These are phyloP conservation scores for Brettanomyces sp. DNA, from an alignment of 805 yeast genomes.

Conservation along the genomic window DNA sequence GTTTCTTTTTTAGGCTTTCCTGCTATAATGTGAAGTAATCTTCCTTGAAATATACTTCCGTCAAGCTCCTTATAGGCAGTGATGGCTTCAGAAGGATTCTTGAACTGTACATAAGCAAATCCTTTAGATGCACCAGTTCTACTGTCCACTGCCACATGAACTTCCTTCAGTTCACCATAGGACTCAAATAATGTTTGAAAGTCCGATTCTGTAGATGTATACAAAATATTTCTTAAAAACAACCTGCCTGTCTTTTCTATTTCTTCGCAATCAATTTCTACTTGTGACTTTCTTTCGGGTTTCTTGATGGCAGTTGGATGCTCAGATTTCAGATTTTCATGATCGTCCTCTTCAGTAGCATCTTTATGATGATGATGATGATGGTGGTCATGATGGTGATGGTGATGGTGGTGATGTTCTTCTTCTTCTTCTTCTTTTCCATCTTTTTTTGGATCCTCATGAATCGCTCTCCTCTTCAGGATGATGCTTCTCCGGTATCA, in stretches of 20 bases:
- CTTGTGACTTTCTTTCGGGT: conserved; percentile 17
- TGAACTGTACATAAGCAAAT: conserved; percentile 75
- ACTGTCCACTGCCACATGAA: conserved; percentile 86
- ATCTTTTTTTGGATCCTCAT: conserved; percentile 12
- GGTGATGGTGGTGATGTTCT: background rate
- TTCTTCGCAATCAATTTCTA: conserved; percentile 39
- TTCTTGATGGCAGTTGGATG: conserved; percentile 1
- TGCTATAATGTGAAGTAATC: conserved; percentile 81
- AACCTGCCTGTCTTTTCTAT: conserved; percentile 69
- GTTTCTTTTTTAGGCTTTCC: conserved; percentile 78
- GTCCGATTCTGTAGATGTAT: conserved; percentile 72
- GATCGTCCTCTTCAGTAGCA: background rate
- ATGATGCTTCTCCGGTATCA: conserved; percentile 48
- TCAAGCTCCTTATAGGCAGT: conserved; percentile 67
- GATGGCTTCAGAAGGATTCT: conserved; percentile 62
- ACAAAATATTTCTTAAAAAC: conserved; percentile 79
- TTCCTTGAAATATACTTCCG: conserved; percentile 87
- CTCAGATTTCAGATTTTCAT: background rate
- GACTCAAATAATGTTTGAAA: conserved; percentile 52
- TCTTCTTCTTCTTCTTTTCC: conserved; percentile 3
- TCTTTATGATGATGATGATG: background rate
- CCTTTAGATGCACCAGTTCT: conserved; percentile 90
- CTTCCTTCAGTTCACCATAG: conserved; percentile 76
- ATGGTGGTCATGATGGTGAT: too few relatives aligned
- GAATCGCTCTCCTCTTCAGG: conserved; percentile 7